These are phyloP conservation scores for Senecio squalidus DNA, from an alignment of 140 eudicot genomes.

Conservation along the genomic window DNA sequence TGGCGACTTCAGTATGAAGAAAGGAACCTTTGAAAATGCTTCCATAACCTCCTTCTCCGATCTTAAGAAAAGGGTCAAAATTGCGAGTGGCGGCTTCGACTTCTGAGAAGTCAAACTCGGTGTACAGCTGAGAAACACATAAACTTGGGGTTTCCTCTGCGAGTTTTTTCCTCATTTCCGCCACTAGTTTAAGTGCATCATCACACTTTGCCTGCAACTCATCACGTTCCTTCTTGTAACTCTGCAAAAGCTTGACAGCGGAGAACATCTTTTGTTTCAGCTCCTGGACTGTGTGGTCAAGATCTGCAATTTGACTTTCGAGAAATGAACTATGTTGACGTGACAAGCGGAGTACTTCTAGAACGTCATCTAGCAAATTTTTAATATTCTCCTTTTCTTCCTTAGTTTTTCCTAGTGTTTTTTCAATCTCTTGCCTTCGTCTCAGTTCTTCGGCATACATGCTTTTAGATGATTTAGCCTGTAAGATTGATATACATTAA, in stretches of 20 bases:
- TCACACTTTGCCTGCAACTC: slow-evolving; percentile 64
- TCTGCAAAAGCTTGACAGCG: slow-evolving; percentile 61
- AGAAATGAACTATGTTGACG: slow-evolving; percentile 49
- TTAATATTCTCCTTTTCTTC: slow-evolving; percentile 45
- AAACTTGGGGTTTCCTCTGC: slow-evolving; percentile 36
- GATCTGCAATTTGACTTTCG: slow-evolving; percentile 39
- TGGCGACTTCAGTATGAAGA: slow-evolving; percentile 82
- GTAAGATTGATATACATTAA: neutral
- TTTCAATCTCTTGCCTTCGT: slow-evolving; percentile 49
- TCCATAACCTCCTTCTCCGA: slow-evolving; percentile 96
- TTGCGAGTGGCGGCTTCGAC: slow-evolving; percentile 60
- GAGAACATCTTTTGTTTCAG: slow-evolving; percentile 60
- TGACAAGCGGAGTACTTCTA: slow-evolving; percentile 43
- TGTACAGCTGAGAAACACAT: slow-evolving; percentile 29
- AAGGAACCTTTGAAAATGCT: slow-evolving; percentile 63
- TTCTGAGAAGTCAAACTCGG: slow-evolving; percentile 55
- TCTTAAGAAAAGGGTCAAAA: slow-evolving; percentile 57
- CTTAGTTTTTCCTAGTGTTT: slow-evolving; percentile 42
- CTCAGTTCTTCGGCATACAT: slow-evolving; percentile 49
- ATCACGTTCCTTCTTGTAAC: slow-evolving; percentile 69
- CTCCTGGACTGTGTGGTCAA: slow-evolving; percentile 42
- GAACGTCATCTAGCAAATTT: slow-evolving; percentile 33
- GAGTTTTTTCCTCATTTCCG: slow-evolving; percentile 54
- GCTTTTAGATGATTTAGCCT: slow-evolving; percentile 58
- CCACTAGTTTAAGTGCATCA: slow-evolving; percentile 49